phyloP scores from a whole-genome alignment of 768 basidiomycete species.

The Kwoniella mangroviensis region DNA sequence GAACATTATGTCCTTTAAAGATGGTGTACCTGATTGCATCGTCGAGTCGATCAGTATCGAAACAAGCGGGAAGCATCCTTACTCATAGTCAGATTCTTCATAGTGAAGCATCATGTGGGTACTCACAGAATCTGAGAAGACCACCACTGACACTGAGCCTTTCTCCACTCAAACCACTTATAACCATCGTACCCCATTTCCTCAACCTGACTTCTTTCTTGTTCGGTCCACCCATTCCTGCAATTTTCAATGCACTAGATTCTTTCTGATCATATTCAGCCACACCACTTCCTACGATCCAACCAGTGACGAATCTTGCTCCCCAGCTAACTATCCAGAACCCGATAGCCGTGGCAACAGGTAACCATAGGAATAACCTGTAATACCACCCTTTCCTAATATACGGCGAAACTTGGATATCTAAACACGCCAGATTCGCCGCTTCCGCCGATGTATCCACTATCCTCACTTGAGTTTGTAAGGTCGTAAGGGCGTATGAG shows the following conservation, averaged over 20 bases:
- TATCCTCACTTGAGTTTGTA: constrained; percentile 80
- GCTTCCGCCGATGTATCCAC: constrained; percentile 76
- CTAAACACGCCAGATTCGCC: constrained; percentile 79
- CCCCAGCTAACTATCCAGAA: constrained; percentile 69
- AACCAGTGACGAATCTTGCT: constrained; percentile 81
- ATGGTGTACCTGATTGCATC: constrained; percentile 75
- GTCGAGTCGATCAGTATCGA: background rate
- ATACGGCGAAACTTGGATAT: constrained; percentile 74
- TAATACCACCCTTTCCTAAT: constrained; percentile 60
- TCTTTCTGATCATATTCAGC: constrained; percentile 65
- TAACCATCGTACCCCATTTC: constrained; percentile 84
- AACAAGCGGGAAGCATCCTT: too few relatives aligned
- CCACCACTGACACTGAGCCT: constrained; percentile 81
- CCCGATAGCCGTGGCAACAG: constrained; percentile 71
- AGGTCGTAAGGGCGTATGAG: constrained; percentile 76
- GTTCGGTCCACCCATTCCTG: constrained; percentile 21
- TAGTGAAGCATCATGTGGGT: constrained; percentile 23
- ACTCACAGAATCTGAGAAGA: constrained; percentile 83
- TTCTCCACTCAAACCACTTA: constrained; percentile 92
- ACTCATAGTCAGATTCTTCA: too few relatives aligned
- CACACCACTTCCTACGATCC: constrained; percentile 66
- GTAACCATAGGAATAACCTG: constrained; percentile 61
- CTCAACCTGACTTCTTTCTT: constrained; percentile 61
- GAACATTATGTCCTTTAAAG: constrained; percentile 86
- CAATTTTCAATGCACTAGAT: constrained; percentile 48